phyloP scores from a whole-genome alignment of 129 eudicot species.

The Flaveria bidentis region DNA sequence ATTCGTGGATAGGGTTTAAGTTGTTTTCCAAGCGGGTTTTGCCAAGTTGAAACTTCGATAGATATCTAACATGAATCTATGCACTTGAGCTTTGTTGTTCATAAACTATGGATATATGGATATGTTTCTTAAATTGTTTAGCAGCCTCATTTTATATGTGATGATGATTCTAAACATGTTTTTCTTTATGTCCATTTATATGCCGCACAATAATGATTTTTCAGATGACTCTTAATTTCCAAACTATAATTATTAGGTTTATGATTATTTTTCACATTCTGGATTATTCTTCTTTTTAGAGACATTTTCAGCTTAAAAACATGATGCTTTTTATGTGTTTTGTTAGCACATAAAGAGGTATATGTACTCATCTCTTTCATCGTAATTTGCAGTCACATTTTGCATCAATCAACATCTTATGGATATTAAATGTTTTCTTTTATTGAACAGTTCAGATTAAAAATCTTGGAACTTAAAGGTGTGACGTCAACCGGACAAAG shows the following conservation, averaged over 20 bases:
- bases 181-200: background rate
- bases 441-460: slow-evolving; percentile 15
- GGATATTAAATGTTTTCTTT: slow-evolving; percentile 8
- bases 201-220: background rate
- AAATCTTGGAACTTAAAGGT: slow-evolving; percentile 32
- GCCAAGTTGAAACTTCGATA: background rate
- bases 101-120: background rate
- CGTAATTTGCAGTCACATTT: slow-evolving; percentile 7
- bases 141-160: background rate
- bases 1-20: slow-evolving; percentile 3
- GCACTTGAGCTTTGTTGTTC: background rate
- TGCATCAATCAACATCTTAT: background rate
- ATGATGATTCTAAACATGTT: slow-evolving; percentile 2
- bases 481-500: slow-evolving; percentile 12
- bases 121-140: slow-evolving; percentile 1
- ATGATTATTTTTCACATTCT: background rate
- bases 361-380: slow-evolving; percentile 5
- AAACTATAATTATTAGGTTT: background rate
- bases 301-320: background rate
- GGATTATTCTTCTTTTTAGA: slow-evolving; percentile 6
- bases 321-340: slow-evolving; percentile 19
- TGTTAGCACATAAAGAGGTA: slow-evolving; percentile 26
- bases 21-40: background rate
- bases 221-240: background rate
- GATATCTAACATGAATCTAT: slow-evolving; percentile 3